These are phyloP conservation scores for Beta corolliflora DNA, from an alignment of 179 eudicot genomes.

Conservation along the genomic window DNA sequence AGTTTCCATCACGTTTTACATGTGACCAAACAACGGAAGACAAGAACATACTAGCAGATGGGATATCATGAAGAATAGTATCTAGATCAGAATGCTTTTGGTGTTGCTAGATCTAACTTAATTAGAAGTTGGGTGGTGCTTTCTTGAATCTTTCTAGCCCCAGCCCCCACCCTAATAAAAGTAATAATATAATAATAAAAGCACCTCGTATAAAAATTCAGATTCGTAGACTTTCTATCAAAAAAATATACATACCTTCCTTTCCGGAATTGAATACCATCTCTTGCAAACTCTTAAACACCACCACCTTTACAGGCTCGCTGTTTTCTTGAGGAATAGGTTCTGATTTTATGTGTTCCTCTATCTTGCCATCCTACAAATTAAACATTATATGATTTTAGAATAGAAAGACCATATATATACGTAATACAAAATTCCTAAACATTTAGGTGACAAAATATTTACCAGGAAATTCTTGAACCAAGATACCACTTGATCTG, in stretches of 20 bases:
- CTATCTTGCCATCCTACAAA: conserved; percentile 61
- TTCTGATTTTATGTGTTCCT: conserved; percentile 58
- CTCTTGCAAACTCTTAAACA: conserved; percentile 64
- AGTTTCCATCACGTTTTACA: no score
- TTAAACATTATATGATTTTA: background rate
- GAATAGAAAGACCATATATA: background rate
- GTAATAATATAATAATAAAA: no score
- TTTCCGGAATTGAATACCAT: conserved; percentile 67
- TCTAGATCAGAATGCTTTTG: no score
- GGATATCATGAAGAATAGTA: no score
- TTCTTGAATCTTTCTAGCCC: no score
- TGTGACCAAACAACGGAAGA: no score
- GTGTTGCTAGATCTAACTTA: no score
- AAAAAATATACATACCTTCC: conserved; percentile 49
- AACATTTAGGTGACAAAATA: background rate
- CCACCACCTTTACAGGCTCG: conserved; percentile 87
- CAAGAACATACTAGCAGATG: no score
- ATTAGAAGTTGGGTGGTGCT: no score
- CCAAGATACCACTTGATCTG: conserved; percentile 62
- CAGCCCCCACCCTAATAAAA: no score
- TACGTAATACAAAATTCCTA: background rate
- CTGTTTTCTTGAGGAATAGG: conserved; percentile 70
- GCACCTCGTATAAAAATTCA: no score
- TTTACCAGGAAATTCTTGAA: conserved; percentile 66
- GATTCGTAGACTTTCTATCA: no score